Percentiles rank a stretch among this genome's conserved stretches.
phyloP scores from a whole-genome alignment of 441 rosid genomes.

The Croton setiger region DNA sequence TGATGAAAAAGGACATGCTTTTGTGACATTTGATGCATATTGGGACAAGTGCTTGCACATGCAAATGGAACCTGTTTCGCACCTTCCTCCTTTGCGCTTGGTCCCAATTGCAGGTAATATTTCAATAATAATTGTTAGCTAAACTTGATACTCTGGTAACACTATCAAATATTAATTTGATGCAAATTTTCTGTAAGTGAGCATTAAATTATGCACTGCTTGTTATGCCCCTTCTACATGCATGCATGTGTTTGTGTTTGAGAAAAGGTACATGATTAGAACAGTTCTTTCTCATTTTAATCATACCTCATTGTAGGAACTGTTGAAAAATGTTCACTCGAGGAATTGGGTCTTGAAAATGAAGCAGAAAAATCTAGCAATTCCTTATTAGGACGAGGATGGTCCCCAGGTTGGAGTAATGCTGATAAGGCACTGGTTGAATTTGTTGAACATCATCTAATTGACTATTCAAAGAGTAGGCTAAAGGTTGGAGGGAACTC shows the following conservation, averaged over 20 bases:
- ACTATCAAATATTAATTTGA: background rate
- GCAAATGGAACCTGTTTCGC: constrained; percentile 55
- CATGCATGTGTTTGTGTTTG: background rate
- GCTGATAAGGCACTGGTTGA: constrained; percentile 66
- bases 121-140: background rate
- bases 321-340: constrained; percentile 51
- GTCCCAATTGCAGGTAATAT: constrained; percentile 51
- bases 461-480: constrained; percentile 52
- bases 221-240: too few species aligned
- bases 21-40: constrained; percentile 57
- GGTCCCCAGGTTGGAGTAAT: constrained; percentile 91
- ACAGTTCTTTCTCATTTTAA: constrained; percentile 7
- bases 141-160: constrained; percentile 4
- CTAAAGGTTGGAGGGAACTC: constrained; percentile 52
- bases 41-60: constrained; percentile 71
- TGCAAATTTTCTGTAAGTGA: background rate
- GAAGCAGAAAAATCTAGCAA: constrained; percentile 81
- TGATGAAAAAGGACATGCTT: constrained; percentile 58
- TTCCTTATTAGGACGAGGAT: constrained; percentile 73
- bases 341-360: constrained; percentile 74
- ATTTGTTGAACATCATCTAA: constrained; percentile 57
- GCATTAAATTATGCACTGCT: too few species aligned
- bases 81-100: constrained; percentile 71
- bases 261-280: background rate
- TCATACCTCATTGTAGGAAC: constrained; percentile 32